Base-by-base conservation (phyloP, 257 asterid genomes). In the Verbascum thapsus region DNA sequence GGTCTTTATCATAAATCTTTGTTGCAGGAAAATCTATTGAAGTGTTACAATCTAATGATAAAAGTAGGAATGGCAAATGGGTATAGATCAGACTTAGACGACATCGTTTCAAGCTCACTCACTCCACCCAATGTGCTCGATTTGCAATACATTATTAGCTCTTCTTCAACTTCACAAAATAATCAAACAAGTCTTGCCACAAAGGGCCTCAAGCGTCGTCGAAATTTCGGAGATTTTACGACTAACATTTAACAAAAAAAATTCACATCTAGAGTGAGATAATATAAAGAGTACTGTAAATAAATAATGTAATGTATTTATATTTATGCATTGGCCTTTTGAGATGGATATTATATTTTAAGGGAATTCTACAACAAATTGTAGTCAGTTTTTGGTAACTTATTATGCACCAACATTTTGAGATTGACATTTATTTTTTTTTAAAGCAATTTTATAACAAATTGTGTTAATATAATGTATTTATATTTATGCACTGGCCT, bases 91-190 rank as follows among this genome's bases (percentile, higher is more conserved):
- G 37, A 47, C 3, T 20, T 72, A 3, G 74, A 68, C 3, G 74
- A 68, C 2, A 48, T 50, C 49, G 54, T n/a, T 10, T 71, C 81
- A 40, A 63, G 74, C 74, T 62, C 74, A 2, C 49, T 58, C 58
- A 79, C 79, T n/a, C 81, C 85, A 26, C 61, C 64, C 10, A 72
- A 69, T 26, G 79, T 79, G 51, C 79, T 79, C 22, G 75, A 75
- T 44, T 11, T 69, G 55, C 64, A 56, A 10, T 60, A 44, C 53
- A 60, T 58, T 10, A 61, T 58, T n/a, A n/a, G n/a, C n/a, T n/a
- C n/a, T 58, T 9, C 73, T 19, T 72, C 71, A 18, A 56, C 62
- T 54, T 66, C 77, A 1, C 61, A 60, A 8, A 41, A 38, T 34
- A 70, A 71, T 8, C 39, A 6, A 55, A 55, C 3, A 5, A 56